Percentiles rank a stretch among this genome's conserved stretches.
Conservation (phyloP, 257 asterid genomes). For the Nicotiana paniculata region DNA sequence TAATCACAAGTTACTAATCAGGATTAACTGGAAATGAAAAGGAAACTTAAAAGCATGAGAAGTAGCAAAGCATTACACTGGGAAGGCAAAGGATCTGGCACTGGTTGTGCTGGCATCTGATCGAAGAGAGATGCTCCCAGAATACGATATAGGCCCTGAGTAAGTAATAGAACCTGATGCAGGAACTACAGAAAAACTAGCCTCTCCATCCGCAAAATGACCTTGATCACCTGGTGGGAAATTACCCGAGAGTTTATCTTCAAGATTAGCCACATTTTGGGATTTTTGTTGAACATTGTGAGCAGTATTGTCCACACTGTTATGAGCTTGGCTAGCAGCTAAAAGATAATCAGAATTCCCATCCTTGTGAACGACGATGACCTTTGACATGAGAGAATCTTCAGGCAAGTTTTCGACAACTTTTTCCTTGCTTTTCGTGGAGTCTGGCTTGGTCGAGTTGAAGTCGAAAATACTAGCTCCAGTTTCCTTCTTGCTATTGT, state of each 20-base stretch:
- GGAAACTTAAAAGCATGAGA: background rate
- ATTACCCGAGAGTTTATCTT: conserved; percentile 14
- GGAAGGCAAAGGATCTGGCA: conserved; percentile 82
- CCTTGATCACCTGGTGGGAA: conserved; percentile 21
- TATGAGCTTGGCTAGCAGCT: conserved; percentile 7
- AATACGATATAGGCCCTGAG: conserved; percentile 60
- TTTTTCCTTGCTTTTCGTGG: conserved; percentile 4
- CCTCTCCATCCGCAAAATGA: conserved; percentile 51
- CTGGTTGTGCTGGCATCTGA: conserved; percentile 93
- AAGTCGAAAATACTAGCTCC: conserved; percentile 48
- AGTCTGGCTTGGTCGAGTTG: conserved; percentile 21
- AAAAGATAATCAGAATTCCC: background rate
- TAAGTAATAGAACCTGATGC: conserved; percentile 36
- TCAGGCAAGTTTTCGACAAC: conserved; percentile 10
- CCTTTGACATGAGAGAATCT: background rate
- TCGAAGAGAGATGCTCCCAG: conserved; percentile 78
- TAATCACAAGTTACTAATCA: background rate
- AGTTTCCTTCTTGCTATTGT: conserved; percentile 38
- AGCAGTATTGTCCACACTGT: background rate
- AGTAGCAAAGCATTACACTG: conserved; percentile 42
- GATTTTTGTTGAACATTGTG: conserved; percentile 18
- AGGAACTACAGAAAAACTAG: conserved; percentile 62
- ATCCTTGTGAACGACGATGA: background rate
- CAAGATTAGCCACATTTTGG: conserved; percentile 9
- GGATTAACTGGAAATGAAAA: background rate